Evolutionary conservation across 2,329 filamentous ascomycete genomes (phyloP).

Genomic region (Aspergillus sp.): DNA sequence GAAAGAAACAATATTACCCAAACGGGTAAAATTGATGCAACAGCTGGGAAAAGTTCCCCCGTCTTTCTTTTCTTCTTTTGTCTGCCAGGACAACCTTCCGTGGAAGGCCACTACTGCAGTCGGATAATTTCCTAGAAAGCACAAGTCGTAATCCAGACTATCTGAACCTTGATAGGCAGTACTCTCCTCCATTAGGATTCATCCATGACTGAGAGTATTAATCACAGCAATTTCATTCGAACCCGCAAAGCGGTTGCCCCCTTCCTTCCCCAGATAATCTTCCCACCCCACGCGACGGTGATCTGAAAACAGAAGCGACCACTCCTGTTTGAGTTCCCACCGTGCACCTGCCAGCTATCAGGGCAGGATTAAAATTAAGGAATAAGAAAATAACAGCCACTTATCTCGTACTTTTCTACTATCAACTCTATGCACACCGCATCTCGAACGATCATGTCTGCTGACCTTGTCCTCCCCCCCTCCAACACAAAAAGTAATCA

Average conservation of each 20-base stretch:
- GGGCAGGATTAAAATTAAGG: background rate
- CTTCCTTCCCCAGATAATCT: conserved; percentile 26
- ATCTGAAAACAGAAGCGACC: conserved; percentile 9
- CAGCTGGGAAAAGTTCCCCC: background rate
- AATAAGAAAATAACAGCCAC: background rate
- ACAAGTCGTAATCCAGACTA: background rate
- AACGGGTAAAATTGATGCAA: conserved; percentile 2
- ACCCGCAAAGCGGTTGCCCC: background rate
- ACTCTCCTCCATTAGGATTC: background rate
- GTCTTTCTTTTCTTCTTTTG: background rate
- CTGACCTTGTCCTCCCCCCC: conserved; percentile 10
- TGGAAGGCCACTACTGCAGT: background rate
- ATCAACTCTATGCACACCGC: background rate
- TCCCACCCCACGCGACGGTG: conserved; percentile 23
- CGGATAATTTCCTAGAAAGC: background rate
- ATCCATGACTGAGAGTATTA: conserved; percentile 10
- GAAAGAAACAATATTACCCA: conserved; percentile 4
- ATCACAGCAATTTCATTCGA: conserved; percentile 16
- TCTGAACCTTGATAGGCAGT: background rate
- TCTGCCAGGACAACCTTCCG: background rate
- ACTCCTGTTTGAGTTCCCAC: background rate
- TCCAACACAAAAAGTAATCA: conserved; percentile 3
- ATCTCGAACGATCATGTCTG: conserved; percentile 9
- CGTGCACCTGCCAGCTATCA: background rate
- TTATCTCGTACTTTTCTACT: conserved; percentile 2